Evolutionary conservation across 495 filamentous ascomycete species (phyloP), one percentile per base, ranked within the genome.

Genomic region (Chlorociboria aeruginascens): DNA sequence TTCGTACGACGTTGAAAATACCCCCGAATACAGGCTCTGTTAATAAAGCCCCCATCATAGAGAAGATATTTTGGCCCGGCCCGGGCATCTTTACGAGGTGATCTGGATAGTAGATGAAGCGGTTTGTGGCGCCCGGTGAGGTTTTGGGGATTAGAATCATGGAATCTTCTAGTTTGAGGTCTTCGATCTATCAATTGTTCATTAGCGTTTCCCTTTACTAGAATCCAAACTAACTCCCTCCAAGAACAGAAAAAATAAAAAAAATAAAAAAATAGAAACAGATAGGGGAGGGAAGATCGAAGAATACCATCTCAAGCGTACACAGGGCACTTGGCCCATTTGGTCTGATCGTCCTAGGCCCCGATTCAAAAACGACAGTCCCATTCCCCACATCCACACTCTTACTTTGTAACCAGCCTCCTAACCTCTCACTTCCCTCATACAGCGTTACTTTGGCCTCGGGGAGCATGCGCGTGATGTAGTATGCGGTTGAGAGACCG

Each of bases 61-160:
- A 8, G 33, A 55, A 17, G 58, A 56, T 30, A 61, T 69, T 8
- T 52, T 54, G 30, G 0, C 8, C 60, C 50, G 66, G 66, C 4
- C 63, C 62, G 12, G 85, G 87, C 51, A 90, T 54, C 34, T 73
- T 70, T 37, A 92, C 86, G 28, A 99, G 74, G 56, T 80, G 86
- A 59, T 96, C 85, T 3, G 89, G 87, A 56, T 93, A 95, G 71
- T 95, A 97, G 42, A 98, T 73, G 61, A 74, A 98, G n/a, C 86
- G 82, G 51, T 82, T 81, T 44, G 59, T 58, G 10, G 77, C 69
- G 6, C 72, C 73, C 0, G 66, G 67, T 1, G 69, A 68, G 30
- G 55, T 16, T 43, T 69, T 76, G 20, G 59, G 50, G 7, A 74
- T 78, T 34, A 69, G 60, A n/a, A 85, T 53, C n/a, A 92, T 51